Evolutionary conservation across 2,329 filamentous ascomycete genomes (phyloP).

Genomic region (Cladosporium austrohemisphaericum): DNA sequence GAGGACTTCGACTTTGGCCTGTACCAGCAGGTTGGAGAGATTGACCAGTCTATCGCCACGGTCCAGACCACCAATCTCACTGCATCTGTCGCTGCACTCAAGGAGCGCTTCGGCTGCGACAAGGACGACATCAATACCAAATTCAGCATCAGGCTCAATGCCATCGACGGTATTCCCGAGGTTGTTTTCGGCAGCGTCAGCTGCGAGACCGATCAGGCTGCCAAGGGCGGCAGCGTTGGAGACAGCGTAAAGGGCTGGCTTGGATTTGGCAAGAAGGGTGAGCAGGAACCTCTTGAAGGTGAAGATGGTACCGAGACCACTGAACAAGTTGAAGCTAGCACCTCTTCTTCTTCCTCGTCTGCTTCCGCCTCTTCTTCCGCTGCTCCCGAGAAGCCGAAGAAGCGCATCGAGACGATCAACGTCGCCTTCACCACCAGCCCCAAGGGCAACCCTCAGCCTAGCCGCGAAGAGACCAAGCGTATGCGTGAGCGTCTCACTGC

Average conservation of each 20-base stretch:
- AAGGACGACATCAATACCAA: constrained; percentile 75
- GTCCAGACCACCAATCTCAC: constrained; percentile 84
- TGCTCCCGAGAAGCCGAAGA: constrained; percentile 44
- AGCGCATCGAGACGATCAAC: constrained; percentile 50
- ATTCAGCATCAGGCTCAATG: constrained; percentile 68
- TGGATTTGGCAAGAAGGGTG: constrained; percentile 88
- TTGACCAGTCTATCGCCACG: constrained; percentile 60
- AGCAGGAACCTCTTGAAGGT: constrained; percentile 67
- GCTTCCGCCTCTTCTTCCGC: constrained; percentile 46
- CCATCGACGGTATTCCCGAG: constrained; percentile 74
- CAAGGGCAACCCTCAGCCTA: constrained; percentile 52
- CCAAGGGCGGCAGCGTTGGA: constrained; percentile 75
- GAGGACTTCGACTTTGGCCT: constrained; percentile 78
- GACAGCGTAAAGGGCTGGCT: constrained; percentile 96
- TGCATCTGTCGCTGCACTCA: constrained; percentile 71
- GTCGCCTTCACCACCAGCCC: constrained; percentile 45
- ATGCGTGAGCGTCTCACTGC: constrained; percentile 68
- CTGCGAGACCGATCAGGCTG: constrained; percentile 71
- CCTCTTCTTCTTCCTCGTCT: constrained; percentile 38
- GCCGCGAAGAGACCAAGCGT: constrained; percentile 56
- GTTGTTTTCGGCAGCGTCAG: constrained; percentile 72
- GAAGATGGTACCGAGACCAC: constrained; percentile 47
- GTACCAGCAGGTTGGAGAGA: constrained; percentile 63
- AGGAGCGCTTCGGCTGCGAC: constrained; percentile 73
- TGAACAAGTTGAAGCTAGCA: constrained; percentile 39